Percentiles rank a stretch among this genome's conserved stretches.
Evolutionary conservation across 352 stramenopile genomes (phyloP).

Genomic region (Globisporangium nodosum): DNA sequence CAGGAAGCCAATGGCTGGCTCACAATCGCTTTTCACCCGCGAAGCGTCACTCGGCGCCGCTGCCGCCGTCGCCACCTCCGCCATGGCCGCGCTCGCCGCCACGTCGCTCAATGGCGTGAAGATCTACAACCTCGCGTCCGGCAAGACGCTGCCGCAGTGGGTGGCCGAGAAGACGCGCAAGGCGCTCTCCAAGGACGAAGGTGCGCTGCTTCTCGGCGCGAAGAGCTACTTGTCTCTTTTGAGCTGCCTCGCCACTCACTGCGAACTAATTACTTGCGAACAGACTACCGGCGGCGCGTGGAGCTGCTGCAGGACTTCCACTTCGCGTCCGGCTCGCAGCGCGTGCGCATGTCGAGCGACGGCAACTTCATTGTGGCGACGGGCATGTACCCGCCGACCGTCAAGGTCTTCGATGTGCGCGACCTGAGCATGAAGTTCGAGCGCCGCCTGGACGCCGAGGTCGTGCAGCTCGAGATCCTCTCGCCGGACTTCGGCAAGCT

Average conservation of each 20-base stretch:
- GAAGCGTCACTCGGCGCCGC: slow-evolving; percentile 10
- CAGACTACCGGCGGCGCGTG: slow-evolving; percentile 90
- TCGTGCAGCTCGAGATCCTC: slow-evolving; percentile 95
- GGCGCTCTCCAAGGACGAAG: slow-evolving; percentile 65
- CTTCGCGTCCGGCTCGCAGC: slow-evolving; percentile 93
- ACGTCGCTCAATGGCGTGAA: slow-evolving; percentile 90
- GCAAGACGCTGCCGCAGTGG: slow-evolving; percentile 94
- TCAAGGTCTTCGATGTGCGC: slow-evolving; percentile 94
- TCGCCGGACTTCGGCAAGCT: slow-evolving; percentile 98
- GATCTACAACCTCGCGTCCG: slow-evolving; percentile 95
- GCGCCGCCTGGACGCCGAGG: slow-evolving; percentile 94
- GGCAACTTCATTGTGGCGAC: slow-evolving; percentile 95
- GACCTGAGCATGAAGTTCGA: slow-evolving; percentile 99
- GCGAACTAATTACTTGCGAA: background rate
- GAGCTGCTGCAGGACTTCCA: slow-evolving; percentile 99
- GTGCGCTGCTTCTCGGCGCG: slow-evolving; percentile 2
- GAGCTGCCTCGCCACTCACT: too few relatives aligned
- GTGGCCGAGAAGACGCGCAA: slow-evolving; percentile 88
- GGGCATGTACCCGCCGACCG: slow-evolving; percentile 95
- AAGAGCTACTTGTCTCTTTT: too few relatives aligned
- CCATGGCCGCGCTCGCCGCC: slow-evolving; percentile 71
- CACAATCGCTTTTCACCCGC: background rate
- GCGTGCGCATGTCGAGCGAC: slow-evolving; percentile 92
- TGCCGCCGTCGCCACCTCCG: slow-evolving; percentile 2
- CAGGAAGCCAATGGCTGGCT: too few relatives aligned